Percentiles rank a stretch among this genome's conserved stretches.
Evolutionary conservation across 1,284 basidiomycete species (phyloP).

Genomic region (Ganoderma resinaceum): DNA sequence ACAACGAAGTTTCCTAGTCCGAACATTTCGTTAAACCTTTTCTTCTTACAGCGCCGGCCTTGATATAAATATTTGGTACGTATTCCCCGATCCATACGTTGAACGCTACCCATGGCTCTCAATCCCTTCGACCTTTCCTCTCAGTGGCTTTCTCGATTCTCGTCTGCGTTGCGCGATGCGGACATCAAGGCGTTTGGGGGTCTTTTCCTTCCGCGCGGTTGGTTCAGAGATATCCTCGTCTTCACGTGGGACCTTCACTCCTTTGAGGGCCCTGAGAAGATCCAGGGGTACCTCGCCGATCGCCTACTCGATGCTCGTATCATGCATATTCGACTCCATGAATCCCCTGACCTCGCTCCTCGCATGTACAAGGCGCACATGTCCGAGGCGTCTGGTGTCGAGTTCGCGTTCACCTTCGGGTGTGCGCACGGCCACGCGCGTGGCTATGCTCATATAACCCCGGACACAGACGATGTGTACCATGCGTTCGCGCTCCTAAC

Average conservation of each 20-base stretch:
- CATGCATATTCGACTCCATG: slow-evolving; percentile 41
- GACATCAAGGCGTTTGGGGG: slow-evolving; percentile 43
- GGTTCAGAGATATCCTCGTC: slow-evolving; percentile 64
- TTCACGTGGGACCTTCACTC: slow-evolving; percentile 71
- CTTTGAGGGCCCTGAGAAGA: slow-evolving; percentile 49
- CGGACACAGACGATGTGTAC: slow-evolving; percentile 16
- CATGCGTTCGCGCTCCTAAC: slow-evolving; percentile 38
- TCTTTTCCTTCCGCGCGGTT: slow-evolving; percentile 52
- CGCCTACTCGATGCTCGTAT: slow-evolving; percentile 35
- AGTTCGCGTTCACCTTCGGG: slow-evolving; percentile 48
- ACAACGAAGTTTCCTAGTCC: neutral
- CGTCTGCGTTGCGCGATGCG: slow-evolving; percentile 41
- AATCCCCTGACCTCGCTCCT: slow-evolving; percentile 37
- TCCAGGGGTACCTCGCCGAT: slow-evolving; percentile 51
- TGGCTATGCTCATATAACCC: slow-evolving; percentile 46
- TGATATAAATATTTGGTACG: neutral
- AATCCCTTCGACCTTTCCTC: slow-evolving; percentile 39
- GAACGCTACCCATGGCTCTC: slow-evolving; percentile 7
- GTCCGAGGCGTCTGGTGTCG: slow-evolving; percentile 28
- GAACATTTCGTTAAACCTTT: no score
- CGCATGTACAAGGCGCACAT: slow-evolving; percentile 18
- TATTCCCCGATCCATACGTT: neutral
- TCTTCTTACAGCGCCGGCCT: neutral
- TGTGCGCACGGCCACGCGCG: slow-evolving; percentile 45
- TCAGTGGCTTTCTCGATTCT: slow-evolving; percentile 55